These are phyloP conservation scores for Suillus alpinus DNA, from an alignment of 768 basidiomycete genomes.

Conservation along the genomic window DNA sequence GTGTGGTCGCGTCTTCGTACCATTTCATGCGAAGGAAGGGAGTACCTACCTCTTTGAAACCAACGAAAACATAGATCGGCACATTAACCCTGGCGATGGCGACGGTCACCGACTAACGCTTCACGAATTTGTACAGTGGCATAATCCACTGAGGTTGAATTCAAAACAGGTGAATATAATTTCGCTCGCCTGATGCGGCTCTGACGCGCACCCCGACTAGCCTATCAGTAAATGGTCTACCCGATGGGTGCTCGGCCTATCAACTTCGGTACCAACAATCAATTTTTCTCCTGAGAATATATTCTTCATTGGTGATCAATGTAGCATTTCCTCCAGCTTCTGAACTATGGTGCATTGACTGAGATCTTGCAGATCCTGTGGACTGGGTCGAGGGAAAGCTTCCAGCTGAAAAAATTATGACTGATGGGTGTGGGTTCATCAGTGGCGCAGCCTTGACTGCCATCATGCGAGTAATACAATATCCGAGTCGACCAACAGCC, in stretches of 20 bases:
- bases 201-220: constrained; percentile 31
- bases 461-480: constrained; percentile 38
- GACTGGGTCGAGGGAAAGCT: constrained; percentile 32
- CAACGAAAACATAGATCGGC: constrained; percentile 45
- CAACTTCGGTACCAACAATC: constrained; percentile 61
- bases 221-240: constrained; percentile 65
- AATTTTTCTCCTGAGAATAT: constrained; percentile 52
- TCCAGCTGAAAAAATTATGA: constrained; percentile 53
- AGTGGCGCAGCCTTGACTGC: constrained; percentile 49
- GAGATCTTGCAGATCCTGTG: background rate
- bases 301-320: constrained; percentile 45
- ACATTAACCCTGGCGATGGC: constrained; percentile 33
- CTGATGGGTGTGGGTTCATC: constrained; percentile 69
- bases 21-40: constrained; percentile 64
- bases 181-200: background rate
- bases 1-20: constrained; percentile 61
- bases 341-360: background rate
- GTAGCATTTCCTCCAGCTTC: constrained; percentile 32
- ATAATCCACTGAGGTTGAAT: constrained; percentile 59
- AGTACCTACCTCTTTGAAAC: constrained; percentile 61
- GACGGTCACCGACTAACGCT: constrained; percentile 50
- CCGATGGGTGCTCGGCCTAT: constrained; percentile 62
- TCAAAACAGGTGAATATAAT: constrained; percentile 48
- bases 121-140: constrained; percentile 55
- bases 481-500: constrained; percentile 43